phyloP scores from a whole-genome alignment of 805 yeast species.

The Priceomyces castillae region DNA sequence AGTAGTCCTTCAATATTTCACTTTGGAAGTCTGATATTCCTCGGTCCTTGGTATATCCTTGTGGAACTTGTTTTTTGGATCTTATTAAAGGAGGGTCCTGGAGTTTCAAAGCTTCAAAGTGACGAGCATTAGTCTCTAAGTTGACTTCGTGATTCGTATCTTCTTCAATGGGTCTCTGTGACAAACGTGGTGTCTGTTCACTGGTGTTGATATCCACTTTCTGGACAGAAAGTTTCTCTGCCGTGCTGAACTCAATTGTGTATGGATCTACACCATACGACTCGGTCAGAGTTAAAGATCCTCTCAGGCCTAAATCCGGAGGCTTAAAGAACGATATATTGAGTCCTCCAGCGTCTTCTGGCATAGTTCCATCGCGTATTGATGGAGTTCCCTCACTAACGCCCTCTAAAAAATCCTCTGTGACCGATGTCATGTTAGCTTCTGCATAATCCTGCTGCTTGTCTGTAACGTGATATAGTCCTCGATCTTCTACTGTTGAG shows the following conservation, averaged over 20 bases:
- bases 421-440: not conserved
- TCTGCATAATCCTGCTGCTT: not conserved
- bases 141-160: not conserved
- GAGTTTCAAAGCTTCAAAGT: constrained; percentile 9
- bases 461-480: not conserved
- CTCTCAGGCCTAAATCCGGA: constrained; percentile 5
- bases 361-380: not conserved
- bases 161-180: not conserved
- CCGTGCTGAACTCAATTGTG: constrained; percentile 12
- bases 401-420: constrained; percentile 1
- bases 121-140: constrained; percentile 8
- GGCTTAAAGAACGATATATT: constrained; percentile 2
- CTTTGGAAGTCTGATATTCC: not conserved
- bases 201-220: constrained; percentile 3
- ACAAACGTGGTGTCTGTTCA: not conserved
- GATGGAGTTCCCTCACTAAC: not conserved
- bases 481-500: not conserved
- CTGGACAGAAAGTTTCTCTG: constrained; percentile 10
- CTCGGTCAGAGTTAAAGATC: constrained; percentile 14
- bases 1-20: not conserved
- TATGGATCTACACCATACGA: constrained; percentile 15
- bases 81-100: constrained; percentile 13
- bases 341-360: not conserved
- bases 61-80: not conserved
- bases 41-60: constrained; percentile 1